Percentiles rank a stretch among this genome's conserved stretches.
These are phyloP conservation scores for Gaeumannomyces sp. DNA, from an alignment of 2,329 filamentous ascomycete genomes.

Conservation along the genomic window DNA sequence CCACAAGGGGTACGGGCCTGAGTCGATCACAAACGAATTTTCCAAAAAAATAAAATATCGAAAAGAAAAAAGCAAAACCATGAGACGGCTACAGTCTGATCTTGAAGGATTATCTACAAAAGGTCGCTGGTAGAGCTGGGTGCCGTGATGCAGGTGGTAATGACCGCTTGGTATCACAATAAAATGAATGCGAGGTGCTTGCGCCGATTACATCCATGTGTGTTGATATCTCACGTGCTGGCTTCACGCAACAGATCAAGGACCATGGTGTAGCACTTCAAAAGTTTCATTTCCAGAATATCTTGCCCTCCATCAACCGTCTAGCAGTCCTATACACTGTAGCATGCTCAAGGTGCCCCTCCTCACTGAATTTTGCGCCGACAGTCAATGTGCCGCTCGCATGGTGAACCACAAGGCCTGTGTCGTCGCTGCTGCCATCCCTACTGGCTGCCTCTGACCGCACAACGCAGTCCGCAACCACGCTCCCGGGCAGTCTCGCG, in stretches of 20 bases:
- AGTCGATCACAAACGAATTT: neutral
- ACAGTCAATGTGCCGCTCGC: slow-evolving; percentile 8
- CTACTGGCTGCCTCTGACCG: slow-evolving; percentile 56
- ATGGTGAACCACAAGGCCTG: slow-evolving; percentile 4
- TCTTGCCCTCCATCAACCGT: slow-evolving; percentile 7
- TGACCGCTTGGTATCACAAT: neutral
- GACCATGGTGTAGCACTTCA: neutral
- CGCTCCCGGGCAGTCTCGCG: slow-evolving; percentile 30
- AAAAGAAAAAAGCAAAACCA: neutral
- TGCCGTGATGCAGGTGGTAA: no score
- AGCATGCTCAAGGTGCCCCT: slow-evolving; percentile 5
- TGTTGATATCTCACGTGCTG: no score
- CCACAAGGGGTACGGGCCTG: neutral
- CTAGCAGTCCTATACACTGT: slow-evolving; percentile 9
- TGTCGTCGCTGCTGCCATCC: neutral
- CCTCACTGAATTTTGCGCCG: slow-evolving; percentile 5
- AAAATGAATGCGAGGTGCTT: no score
- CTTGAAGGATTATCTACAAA: neutral
- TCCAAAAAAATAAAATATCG: neutral
- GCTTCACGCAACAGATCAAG: no score
- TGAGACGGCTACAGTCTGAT: neutral
- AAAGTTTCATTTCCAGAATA: slow-evolving; percentile 9
- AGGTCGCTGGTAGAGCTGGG: neutral
- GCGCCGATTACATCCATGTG: no score
- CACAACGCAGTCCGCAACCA: slow-evolving; percentile 7